These are phyloP conservation scores for Melampsora americana DNA, from an alignment of 1,284 basidiomycete species.

Conservation along the genomic window DNA sequence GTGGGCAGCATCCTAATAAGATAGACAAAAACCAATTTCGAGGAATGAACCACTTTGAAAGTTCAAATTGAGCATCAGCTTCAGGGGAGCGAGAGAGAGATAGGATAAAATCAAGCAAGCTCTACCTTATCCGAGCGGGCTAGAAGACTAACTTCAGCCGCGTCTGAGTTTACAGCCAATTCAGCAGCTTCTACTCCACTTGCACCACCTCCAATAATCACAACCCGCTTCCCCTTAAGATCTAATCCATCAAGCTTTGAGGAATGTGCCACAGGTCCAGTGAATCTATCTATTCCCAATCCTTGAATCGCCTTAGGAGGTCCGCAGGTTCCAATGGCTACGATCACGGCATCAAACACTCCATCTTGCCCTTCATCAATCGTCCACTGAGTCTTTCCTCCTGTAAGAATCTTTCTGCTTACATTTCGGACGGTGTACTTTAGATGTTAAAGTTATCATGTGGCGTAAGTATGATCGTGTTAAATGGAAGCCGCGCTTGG, in stretches of 20 bases:
- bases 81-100: too few relatives aligned
- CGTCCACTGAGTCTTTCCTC: conserved; percentile 21
- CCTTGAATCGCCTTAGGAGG: conserved; percentile 12
- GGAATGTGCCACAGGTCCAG: conserved; percentile 32
- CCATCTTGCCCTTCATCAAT: conserved; percentile 34
- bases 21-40: conserved; percentile 22
- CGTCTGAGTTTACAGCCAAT: conserved; percentile 32
- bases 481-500: neutral
- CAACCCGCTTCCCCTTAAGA: conserved; percentile 25
- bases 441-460: neutral
- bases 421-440: conserved; percentile 30
- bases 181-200: conserved; percentile 42
- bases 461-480: neutral
- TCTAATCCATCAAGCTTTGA: conserved; percentile 28
- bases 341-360: conserved; percentile 37
- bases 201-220: conserved; percentile 33
- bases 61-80: neutral
- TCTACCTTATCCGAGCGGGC: conserved; percentile 37
- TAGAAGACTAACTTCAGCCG: conserved; percentile 21
- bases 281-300: conserved; percentile 19
- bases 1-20: conserved; percentile 2
- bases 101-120: neutral
- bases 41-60: conserved; percentile 39
- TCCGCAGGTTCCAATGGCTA: conserved; percentile 38
- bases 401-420: neutral